Conservation (phyloP, 2,329 filamentous ascomycete species). For the Anisogramma anomala region DNA sequence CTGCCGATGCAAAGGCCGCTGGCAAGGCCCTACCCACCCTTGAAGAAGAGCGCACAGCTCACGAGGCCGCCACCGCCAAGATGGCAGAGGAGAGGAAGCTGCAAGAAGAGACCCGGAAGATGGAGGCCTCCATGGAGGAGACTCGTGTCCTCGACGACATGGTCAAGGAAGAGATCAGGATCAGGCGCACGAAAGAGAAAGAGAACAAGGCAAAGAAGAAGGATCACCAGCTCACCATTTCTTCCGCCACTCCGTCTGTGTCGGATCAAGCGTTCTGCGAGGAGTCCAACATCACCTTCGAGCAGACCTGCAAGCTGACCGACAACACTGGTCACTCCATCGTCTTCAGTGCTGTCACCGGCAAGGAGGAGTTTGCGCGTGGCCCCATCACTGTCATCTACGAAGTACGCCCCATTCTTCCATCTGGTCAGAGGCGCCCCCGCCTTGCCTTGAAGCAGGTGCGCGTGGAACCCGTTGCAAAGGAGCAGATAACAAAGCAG, state of each 20-base stretch:
- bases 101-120: conserved; percentile 39
- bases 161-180: conserved; percentile 64
- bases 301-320: conserved; percentile 52
- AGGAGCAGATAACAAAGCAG: conserved; percentile 62
- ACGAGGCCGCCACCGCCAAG: conserved; percentile 60
- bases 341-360: conserved; percentile 59
- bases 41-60: conserved; percentile 75
- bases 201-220: conserved; percentile 53
- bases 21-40: conserved; percentile 72
- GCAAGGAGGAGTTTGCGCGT: conserved; percentile 53
- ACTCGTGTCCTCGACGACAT: conserved; percentile 58
- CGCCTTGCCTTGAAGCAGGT: conserved; percentile 66
- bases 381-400: conserved; percentile 58
- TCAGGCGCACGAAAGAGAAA: conserved; percentile 52
- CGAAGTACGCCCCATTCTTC: conserved; percentile 57
- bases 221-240: conserved; percentile 27
- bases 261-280: conserved; percentile 21
- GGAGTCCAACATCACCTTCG: conserved; percentile 44
- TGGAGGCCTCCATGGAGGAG: conserved; percentile 52
- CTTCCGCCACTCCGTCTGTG: conserved; percentile 15
- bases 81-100: conserved; percentile 45
- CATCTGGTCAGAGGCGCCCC: conserved; percentile 42
- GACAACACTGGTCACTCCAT: conserved; percentile 53
- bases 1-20: conserved; percentile 63
- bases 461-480: conserved; percentile 43